These are phyloP conservation scores for Syncephalastrum contaminatum DNA, from an alignment of 371 early-diverging fungal species.

Conservation along the genomic window DNA sequence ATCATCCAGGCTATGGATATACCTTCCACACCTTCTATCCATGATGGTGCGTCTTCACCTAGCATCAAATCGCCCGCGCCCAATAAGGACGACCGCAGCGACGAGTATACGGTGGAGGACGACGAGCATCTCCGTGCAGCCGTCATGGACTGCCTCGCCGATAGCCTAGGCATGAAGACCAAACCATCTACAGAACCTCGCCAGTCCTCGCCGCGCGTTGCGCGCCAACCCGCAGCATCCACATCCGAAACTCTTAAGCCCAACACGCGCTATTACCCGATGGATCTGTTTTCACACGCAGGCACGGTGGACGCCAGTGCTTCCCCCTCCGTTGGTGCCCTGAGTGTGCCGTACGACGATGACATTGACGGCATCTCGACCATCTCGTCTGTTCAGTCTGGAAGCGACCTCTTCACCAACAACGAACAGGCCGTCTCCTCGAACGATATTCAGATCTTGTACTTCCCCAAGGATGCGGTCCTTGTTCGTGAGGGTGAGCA, in stretches of 20 bases:
- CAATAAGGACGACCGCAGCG: slow-evolving; percentile 19
- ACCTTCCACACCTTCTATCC: slow-evolving; percentile 30
- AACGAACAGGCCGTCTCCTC: slow-evolving; percentile 30
- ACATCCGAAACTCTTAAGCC: slow-evolving; percentile 10
- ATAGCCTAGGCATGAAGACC: slow-evolving; percentile 28
- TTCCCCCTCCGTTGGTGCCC: slow-evolving; percentile 36
- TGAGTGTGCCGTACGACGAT: slow-evolving; percentile 33
- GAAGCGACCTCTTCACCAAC: slow-evolving; percentile 17
- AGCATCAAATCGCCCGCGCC: slow-evolving; percentile 10
- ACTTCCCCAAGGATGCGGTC: slow-evolving; percentile 69
- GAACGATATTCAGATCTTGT: slow-evolving; percentile 68
- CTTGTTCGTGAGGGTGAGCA: slow-evolving; percentile 85
- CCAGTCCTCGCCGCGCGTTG: slow-evolving; percentile 1
- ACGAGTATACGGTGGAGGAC: slow-evolving; percentile 62
- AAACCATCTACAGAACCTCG: slow-evolving; percentile 9
- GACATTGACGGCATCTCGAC: slow-evolving; percentile 37
- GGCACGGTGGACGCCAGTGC: slow-evolving; percentile 33
- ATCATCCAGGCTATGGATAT: slow-evolving; percentile 42
- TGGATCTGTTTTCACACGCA: slow-evolving; percentile 50
- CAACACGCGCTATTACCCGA: slow-evolving; percentile 24
- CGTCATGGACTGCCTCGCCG: slow-evolving; percentile 65
- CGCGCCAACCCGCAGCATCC: not conserved
- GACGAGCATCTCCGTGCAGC: slow-evolving; percentile 61
- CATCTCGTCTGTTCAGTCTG: slow-evolving; percentile 48
- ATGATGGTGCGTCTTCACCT: slow-evolving; percentile 11